phyloP scores from a whole-genome alignment of 2,329 filamentous ascomycete species.

The Fusarium longipes region DNA sequence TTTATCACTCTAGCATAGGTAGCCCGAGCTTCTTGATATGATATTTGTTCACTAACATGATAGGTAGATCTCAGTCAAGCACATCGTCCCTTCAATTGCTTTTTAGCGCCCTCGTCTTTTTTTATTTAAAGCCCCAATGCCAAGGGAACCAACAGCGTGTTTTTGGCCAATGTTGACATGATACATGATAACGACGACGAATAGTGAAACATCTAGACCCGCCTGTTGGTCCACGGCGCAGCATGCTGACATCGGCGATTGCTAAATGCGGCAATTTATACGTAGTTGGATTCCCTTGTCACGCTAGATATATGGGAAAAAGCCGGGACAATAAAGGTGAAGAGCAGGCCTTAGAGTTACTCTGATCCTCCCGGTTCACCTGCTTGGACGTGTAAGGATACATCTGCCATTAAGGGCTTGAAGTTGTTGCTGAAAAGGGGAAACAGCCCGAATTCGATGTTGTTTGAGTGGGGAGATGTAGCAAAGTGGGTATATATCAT shows the following conservation, averaged over 20 bases:
- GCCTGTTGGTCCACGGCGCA: background rate
- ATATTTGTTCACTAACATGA: too few species aligned
- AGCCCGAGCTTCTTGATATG: too few species aligned
- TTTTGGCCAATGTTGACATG: background rate
- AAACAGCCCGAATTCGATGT: background rate
- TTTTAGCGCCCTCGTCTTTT: too few species aligned
- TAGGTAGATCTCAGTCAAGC: too few species aligned
- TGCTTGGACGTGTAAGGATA: too few species aligned
- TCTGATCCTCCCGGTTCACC: too few species aligned
- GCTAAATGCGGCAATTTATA: background rate
- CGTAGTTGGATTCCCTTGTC: background rate
- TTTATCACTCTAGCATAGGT: too few species aligned
- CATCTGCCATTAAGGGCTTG: background rate
- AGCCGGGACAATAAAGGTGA: too few species aligned
- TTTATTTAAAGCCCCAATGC: background rate
- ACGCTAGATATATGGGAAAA: too few species aligned
- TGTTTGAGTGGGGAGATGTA: background rate
- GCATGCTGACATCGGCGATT: background rate
- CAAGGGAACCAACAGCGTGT: background rate
- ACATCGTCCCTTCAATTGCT: too few species aligned
- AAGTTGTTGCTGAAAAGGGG: background rate
- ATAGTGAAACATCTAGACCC: background rate
- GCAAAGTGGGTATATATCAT: too few species aligned
- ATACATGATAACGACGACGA: background rate
- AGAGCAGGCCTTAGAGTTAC: too few species aligned